These are phyloP conservation scores for Laguncularia racemosa DNA, from an alignment of 345 rosid species.

Conservation along the genomic window DNA sequence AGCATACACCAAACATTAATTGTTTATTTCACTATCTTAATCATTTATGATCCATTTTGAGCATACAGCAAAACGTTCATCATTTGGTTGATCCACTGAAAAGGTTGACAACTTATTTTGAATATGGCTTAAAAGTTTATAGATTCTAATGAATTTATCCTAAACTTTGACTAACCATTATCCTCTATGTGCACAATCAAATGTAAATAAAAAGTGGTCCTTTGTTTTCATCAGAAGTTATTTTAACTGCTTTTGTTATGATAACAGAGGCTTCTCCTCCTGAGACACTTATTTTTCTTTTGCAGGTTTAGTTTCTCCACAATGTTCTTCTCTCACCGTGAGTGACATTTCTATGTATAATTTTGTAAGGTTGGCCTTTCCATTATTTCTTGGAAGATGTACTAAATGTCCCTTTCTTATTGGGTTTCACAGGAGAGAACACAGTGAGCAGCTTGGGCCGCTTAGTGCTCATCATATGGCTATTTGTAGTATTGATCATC, in stretches of 20 bases:
- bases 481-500: constrained; percentile 85
- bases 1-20: too few species aligned
- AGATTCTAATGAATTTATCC: too few species aligned
- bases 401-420: constrained; percentile 5
- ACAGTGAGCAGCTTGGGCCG: constrained; percentile 82
- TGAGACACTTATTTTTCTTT: constrained; percentile 18
- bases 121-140: too few species aligned
- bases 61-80: too few species aligned
- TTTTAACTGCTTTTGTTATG: background rate
- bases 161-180: too few species aligned
- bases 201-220: background rate
- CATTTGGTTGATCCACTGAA: too few species aligned
- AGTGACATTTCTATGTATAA: constrained; percentile 19
- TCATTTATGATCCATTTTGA: too few species aligned
- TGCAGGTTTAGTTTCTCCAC: constrained; percentile 99
- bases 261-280: constrained; percentile 5
- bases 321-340: constrained; percentile 95
- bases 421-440: constrained; percentile 64
- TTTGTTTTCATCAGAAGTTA: background rate
- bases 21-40: too few species aligned
- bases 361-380: constrained; percentile 2
- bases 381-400: background rate
- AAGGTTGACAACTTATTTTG: too few species aligned
- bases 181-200: too few species aligned
- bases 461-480: constrained; percentile 79